These are phyloP conservation scores for Phanerochaete sordida DNA, from an alignment of 768 basidiomycete species.

Conservation along the genomic window DNA sequence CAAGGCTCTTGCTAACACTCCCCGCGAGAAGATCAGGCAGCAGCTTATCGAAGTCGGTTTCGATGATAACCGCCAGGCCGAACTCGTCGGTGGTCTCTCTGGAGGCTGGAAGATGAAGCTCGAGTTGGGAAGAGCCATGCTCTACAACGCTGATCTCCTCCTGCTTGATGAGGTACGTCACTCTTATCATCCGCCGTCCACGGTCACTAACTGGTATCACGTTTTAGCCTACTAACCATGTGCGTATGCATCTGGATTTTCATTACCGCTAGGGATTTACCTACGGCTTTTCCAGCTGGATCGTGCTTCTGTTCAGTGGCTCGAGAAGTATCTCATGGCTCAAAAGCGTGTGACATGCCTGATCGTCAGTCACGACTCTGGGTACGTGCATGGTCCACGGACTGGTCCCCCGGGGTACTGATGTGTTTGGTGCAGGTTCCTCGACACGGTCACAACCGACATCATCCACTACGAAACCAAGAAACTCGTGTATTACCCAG, in stretches of 20 bases:
- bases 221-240: slow-evolving; percentile 84
- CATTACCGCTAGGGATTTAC: slow-evolving; percentile 12
- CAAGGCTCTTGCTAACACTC: slow-evolving; percentile 56
- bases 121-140: slow-evolving; percentile 93
- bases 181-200: not conserved
- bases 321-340: slow-evolving; percentile 81
- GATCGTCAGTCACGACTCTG: slow-evolving; percentile 95
- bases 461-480: slow-evolving; percentile 97
- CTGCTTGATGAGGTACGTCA: slow-evolving; percentile 73
- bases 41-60: slow-evolving; percentile 91
- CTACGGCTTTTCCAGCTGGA: slow-evolving; percentile 50
- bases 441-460: slow-evolving; percentile 94
- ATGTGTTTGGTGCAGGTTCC: slow-evolving; percentile 50
- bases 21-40: slow-evolving; percentile 69
- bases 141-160: slow-evolving; percentile 87
- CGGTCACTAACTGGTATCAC: slow-evolving; percentile 14
- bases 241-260: slow-evolving; percentile 34
- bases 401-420: not conserved
- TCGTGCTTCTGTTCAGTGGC: slow-evolving; percentile 83
- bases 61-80: slow-evolving; percentile 78
- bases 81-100: slow-evolving; percentile 84
- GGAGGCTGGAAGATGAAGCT: slow-evolving; percentile 99
- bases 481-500: slow-evolving; percentile 94
- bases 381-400: slow-evolving; percentile 42
- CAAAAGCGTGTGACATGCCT: slow-evolving; percentile 86